These are phyloP conservation scores for Lyophyllum decastes DNA, from an alignment of 768 basidiomycete species.

Conservation along the genomic window DNA sequence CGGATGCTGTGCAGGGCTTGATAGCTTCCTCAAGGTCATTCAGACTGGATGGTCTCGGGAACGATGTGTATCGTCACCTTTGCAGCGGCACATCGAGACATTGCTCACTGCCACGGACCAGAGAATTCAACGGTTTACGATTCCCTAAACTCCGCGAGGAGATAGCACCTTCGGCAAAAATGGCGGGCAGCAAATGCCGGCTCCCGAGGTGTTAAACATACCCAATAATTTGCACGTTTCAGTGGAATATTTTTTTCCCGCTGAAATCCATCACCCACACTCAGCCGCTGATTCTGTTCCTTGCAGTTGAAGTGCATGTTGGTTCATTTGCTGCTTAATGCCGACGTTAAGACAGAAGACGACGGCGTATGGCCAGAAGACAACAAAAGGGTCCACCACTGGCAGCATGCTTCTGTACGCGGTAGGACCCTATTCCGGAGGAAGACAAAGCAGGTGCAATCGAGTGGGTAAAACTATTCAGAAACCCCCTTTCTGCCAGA, in stretches of 20 bases:
- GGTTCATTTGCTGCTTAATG: conserved; percentile 40
- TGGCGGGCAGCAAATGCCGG: too few relatives aligned
- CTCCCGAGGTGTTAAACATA: conserved; percentile 36
- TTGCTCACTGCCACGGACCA: conserved; percentile 31
- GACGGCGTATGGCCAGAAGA: conserved; percentile 27
- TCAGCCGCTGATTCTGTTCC: conserved; percentile 49
- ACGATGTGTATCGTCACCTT: conserved; percentile 4
- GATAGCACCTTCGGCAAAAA: conserved; percentile 17
- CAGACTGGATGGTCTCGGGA: too few relatives aligned
- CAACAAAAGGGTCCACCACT: conserved; percentile 22
- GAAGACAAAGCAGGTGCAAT: not conserved
- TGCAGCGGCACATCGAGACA: conserved; percentile 15
- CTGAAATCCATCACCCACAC: conserved; percentile 15
- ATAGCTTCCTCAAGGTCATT: too few relatives aligned
- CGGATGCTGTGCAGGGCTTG: conserved; percentile 22
- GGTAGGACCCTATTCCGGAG: conserved; percentile 30
- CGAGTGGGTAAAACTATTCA: too few relatives aligned
- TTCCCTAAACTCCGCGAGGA: conserved; percentile 26
- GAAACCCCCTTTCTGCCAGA: too few relatives aligned
- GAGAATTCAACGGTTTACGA: conserved; percentile 42
- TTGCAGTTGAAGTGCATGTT: conserved; percentile 45
- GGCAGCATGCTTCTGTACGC: conserved; percentile 19
- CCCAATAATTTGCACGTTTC: conserved; percentile 17
- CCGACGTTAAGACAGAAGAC: conserved; percentile 40
- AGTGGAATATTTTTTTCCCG: too few relatives aligned